Evolutionary conservation across 768 basidiomycete genomes (phyloP).

Genomic region (Russula brevipes): DNA sequence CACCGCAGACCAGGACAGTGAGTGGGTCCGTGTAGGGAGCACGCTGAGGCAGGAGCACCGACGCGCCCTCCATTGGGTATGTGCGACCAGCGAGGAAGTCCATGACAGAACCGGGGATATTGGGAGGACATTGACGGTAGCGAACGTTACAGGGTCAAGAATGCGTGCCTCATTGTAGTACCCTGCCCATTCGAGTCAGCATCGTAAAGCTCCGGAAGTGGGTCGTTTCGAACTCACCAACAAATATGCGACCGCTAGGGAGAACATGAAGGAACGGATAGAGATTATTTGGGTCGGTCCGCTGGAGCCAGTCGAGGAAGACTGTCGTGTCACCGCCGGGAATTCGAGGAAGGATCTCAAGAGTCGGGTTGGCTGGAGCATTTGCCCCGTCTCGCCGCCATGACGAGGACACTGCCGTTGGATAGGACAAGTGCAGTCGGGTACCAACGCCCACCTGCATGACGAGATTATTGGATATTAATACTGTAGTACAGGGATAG

Average conservation of each 20-base stretch:
- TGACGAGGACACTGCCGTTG: conserved; percentile 68
- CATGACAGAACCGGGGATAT: conserved; percentile 69
- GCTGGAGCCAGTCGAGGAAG: conserved; percentile 57
- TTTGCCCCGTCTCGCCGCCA: conserved; percentile 77
- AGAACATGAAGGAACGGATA: conserved; percentile 74
- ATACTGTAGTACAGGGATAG: background rate
- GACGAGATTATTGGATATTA: background rate
- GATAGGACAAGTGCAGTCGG: conserved; percentile 61
- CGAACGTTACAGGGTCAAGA: conserved; percentile 59
- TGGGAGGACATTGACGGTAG: conserved; percentile 54
- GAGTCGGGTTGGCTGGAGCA: conserved; percentile 56
- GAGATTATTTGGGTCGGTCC: conserved; percentile 76
- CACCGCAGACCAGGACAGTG: conserved; percentile 69
- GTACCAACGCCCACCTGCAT: conserved; percentile 63
- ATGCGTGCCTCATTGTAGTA: conserved; percentile 82
- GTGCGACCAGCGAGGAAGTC: conserved; percentile 69
- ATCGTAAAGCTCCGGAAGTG: background rate
- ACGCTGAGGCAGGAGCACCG: conserved; percentile 61
- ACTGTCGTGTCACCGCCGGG: conserved; percentile 56
- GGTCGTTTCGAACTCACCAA: conserved; percentile 44
- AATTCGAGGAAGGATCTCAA: conserved; percentile 68
- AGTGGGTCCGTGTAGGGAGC: conserved; percentile 72
- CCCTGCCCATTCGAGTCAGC: conserved; percentile 34
- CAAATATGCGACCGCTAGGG: conserved; percentile 63
- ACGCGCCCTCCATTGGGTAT: conserved; percentile 72